Evolutionary conservation across 225 moss, liverwort and hornwort genomes (phyloP).

Genomic region (Antitrichia curtipendula): DNA sequence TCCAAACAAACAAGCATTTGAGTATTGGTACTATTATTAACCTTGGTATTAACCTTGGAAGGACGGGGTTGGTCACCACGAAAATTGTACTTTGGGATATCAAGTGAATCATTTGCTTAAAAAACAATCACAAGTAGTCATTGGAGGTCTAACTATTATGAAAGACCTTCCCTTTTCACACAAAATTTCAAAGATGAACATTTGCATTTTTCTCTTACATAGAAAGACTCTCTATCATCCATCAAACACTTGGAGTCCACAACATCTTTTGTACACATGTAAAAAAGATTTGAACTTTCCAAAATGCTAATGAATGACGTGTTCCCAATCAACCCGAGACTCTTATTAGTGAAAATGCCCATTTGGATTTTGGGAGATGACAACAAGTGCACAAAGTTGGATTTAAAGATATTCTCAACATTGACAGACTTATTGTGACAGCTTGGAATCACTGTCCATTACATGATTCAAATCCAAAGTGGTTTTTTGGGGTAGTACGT

Average conservation of each 20-base stretch:
- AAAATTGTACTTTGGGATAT: not conserved
- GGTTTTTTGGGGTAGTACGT: not conserved
- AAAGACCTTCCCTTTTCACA: not conserved
- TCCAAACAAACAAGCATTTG: not conserved
- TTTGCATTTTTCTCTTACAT: not conserved
- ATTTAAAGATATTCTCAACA: not conserved
- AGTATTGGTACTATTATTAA: not conserved
- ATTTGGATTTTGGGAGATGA: not conserved
- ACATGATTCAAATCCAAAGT: not conserved
- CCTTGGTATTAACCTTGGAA: not conserved
- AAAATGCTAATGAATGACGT: no score
- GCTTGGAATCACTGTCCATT: not conserved
- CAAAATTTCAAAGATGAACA: not conserved
- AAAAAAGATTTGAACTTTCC: not conserved
- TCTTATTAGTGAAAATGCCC: not conserved
- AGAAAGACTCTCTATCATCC: not conserved
- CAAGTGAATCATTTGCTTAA: not conserved
- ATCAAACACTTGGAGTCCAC: rapidly evolving
- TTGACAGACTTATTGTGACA: no score
- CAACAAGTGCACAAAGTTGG: not conserved
- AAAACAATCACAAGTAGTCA: rapidly evolving
- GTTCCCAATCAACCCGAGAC: not conserved
- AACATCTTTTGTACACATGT: not conserved
- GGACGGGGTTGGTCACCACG: rapidly evolving
- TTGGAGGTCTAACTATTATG: not conserved